Conservation (phyloP, 2,329 filamentous ascomycete species). For the Xylariaceae sp. region DNA sequence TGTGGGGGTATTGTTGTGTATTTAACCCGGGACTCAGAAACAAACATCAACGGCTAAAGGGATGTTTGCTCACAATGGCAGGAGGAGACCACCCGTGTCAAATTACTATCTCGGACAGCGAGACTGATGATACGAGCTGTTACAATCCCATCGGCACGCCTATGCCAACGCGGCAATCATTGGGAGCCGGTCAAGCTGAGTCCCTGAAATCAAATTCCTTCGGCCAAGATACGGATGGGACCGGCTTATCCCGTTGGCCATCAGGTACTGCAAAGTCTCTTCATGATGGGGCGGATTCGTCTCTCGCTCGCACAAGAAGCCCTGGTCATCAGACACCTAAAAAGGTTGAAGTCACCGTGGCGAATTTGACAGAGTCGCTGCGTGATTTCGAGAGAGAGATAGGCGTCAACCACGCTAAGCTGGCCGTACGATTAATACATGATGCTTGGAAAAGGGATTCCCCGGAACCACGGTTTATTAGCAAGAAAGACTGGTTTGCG, state of each 20-base stretch:
- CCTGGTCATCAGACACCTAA: conserved; percentile 32
- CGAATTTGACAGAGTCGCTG: conserved; percentile 40
- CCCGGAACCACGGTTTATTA: conserved; percentile 36
- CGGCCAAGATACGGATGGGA: conserved; percentile 19
- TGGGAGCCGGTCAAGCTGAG: conserved; percentile 12
- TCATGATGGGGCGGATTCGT: conserved; percentile 18
- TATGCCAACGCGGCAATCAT: conserved; percentile 14
- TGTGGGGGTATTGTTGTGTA: background rate
- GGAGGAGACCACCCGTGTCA: conserved; percentile 20
- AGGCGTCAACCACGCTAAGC: conserved; percentile 40
- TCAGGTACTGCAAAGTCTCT: conserved; percentile 13
- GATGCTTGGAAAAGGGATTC: conserved; percentile 39
- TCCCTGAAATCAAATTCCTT: conserved; percentile 13
- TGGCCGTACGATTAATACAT: conserved; percentile 40
- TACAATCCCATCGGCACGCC: conserved; percentile 22
- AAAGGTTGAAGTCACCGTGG: conserved; percentile 38
- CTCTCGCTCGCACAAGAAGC: conserved; percentile 23
- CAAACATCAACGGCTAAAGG: background rate
- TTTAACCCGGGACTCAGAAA: background rate
- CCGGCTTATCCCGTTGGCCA: conserved; percentile 17
- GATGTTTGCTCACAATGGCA: conserved; percentile 14
- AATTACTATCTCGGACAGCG: conserved; percentile 27
- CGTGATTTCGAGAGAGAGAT: conserved; percentile 39
- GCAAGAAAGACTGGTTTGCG: conserved; percentile 45
- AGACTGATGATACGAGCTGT: conserved; percentile 19